Evolutionary conservation across 176 grass and related monocot species (phyloP).

Genomic region (Lolium rigidum): DNA sequence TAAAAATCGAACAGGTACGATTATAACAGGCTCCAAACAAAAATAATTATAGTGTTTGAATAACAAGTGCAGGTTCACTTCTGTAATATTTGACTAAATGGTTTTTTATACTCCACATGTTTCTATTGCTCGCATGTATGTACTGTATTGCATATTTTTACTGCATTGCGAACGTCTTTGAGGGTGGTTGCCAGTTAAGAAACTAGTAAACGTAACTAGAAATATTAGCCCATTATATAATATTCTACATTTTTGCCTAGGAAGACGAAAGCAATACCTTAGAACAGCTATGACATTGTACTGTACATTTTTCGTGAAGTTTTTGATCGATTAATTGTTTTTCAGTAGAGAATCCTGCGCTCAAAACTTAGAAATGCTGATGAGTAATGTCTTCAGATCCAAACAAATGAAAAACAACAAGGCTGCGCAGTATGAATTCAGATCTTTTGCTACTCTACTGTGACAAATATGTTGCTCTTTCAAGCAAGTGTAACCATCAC

Average conservation of each 20-base stretch:
- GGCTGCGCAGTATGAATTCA: not conserved
- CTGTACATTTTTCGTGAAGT: not conserved
- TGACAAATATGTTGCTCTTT: slow-evolving; percentile 10
- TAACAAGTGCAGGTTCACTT: not conserved
- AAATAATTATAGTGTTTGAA: not conserved
- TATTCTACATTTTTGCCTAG: too few relatives aligned
- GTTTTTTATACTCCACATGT: not conserved
- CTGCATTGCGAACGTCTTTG: not conserved
- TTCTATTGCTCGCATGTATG: not conserved
- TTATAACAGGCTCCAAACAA: not conserved
- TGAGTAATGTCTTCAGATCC: not conserved
- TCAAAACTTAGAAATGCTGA: not conserved
- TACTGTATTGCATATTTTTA: not conserved
- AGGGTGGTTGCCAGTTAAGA: too few relatives aligned
- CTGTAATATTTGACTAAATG: not conserved
- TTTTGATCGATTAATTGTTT: not conserved
- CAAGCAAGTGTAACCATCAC: not conserved
- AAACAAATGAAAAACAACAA: not conserved
- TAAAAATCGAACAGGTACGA: not conserved
- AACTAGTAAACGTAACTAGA: not conserved
- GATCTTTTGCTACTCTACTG: not conserved
- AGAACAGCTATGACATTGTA: too few relatives aligned
- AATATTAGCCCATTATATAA: too few relatives aligned
- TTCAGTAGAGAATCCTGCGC: not conserved
- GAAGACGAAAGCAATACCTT: too few relatives aligned